phyloP scores from a whole-genome alignment of 805 yeast species.

The Suhomyces faveliae region DNA sequence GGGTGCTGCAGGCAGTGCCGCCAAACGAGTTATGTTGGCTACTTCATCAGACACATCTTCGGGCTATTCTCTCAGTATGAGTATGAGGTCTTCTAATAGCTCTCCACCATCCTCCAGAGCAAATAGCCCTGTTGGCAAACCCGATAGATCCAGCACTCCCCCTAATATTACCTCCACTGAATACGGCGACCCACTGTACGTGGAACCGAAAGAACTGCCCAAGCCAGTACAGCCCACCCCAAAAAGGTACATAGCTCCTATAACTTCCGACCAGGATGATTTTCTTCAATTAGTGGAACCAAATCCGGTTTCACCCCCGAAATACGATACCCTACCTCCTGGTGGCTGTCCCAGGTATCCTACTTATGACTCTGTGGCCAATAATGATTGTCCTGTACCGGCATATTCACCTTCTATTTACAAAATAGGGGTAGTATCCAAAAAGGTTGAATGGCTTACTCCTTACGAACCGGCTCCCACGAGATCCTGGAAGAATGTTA shows the following conservation, averaged over 20 bases:
- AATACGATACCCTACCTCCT: slow-evolving; percentile 37
- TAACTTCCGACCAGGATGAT: slow-evolving; percentile 9
- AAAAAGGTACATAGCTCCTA: not conserved
- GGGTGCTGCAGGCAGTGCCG: slow-evolving; percentile 1
- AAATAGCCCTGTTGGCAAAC: slow-evolving; percentile 5
- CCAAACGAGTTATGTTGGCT: not conserved
- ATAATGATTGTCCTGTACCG: slow-evolving; percentile 53
- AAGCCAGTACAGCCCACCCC: not conserved
- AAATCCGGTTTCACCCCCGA: slow-evolving; percentile 37
- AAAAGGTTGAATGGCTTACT: slow-evolving; percentile 73
- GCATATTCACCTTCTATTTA: slow-evolving; percentile 63
- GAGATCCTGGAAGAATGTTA: slow-evolving; percentile 67
- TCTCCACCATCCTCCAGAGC: slow-evolving; percentile 7
- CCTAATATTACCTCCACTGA: slow-evolving; percentile 5
- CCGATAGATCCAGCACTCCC: slow-evolving; percentile 7
- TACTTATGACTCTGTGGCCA: slow-evolving; percentile 14
- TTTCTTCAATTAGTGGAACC: slow-evolving; percentile 37
- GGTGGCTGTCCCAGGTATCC: slow-evolving; percentile 46
- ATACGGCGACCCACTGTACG: not conserved
- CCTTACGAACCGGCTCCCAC: slow-evolving; percentile 70
- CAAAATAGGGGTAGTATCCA: slow-evolving; percentile 52
- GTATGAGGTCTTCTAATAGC: slow-evolving; percentile 5
- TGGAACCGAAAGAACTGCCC: not conserved
- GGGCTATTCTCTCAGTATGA: slow-evolving; percentile 2
- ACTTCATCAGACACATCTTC: slow-evolving; percentile 8